Conservation (phyloP, 768 basidiomycete species). For the Leccinum subgranulosum region DNA sequence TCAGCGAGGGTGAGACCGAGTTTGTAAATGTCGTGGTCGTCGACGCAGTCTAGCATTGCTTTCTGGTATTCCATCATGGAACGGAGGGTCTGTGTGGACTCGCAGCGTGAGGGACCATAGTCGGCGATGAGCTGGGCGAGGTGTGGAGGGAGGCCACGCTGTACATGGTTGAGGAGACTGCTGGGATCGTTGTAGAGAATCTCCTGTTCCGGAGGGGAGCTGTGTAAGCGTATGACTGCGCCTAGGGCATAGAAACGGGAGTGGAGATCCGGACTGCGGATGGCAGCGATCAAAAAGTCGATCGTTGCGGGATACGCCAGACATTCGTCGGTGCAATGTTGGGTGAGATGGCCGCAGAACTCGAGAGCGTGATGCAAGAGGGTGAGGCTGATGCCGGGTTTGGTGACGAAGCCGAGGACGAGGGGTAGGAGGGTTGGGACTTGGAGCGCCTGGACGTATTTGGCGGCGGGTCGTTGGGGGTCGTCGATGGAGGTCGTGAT, state of each 20-base stretch:
- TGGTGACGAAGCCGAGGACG: constrained; percentile 40
- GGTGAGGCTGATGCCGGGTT: constrained; percentile 39
- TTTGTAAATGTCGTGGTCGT: constrained; percentile 47
- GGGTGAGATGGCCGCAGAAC: constrained; percentile 42
- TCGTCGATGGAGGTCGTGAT: constrained; percentile 42
- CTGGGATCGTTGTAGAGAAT: constrained; percentile 46
- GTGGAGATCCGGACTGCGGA: constrained; percentile 54
- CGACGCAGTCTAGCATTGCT: constrained; percentile 49
- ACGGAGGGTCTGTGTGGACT: constrained; percentile 42
- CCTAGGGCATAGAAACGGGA: constrained; percentile 50
- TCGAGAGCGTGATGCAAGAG: constrained; percentile 52
- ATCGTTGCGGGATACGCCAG: constrained; percentile 41
- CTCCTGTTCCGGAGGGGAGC: constrained; percentile 42
- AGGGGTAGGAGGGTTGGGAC: constrained; percentile 43
- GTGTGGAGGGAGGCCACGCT: constrained; percentile 43
- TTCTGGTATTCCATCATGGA: constrained; percentile 44
- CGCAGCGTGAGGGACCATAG: constrained; percentile 49
- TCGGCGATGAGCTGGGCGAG: constrained; percentile 44
- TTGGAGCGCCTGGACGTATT: constrained; percentile 40
- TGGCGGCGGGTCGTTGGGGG: constrained; percentile 35
- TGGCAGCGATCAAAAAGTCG: constrained; percentile 51
- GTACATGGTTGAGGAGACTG: constrained; percentile 41
- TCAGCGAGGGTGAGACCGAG: constrained; percentile 49
- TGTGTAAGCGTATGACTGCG: constrained; percentile 51
- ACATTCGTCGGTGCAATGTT: constrained; percentile 45